Base-by-base conservation (phyloP, 2,329 filamentous ascomycete species). In the Paecilomyces formosus region DNA sequence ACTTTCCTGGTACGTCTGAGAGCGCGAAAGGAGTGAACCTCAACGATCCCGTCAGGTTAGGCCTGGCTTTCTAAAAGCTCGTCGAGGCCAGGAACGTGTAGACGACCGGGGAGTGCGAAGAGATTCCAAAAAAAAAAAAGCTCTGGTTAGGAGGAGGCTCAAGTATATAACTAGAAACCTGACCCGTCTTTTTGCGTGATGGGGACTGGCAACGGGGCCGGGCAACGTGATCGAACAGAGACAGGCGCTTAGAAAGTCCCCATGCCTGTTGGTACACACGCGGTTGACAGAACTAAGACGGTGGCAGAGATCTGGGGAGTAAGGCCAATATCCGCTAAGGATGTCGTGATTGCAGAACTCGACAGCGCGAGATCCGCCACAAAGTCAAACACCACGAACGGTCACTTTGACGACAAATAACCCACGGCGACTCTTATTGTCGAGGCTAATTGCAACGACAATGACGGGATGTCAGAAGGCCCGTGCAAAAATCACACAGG, bases 1-100 rank as follows among this genome's bases (percentile, higher is more conserved):
- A 18, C 3, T 45, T n/a, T 18, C 18, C 7, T 21, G 7, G 11
- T 39, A 4, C 15, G 33, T 39, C 12, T 56, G 35, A 58, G 21
- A 15, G 30, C 22, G 24, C 31, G 33, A 51, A 55, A 39, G 51
- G 53, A 55, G 35, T 35, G 53, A 54, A 49, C 54, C 56, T 50
- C 28, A 49, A 21, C 31, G 21, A 3, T 39, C 50, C 57, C 53
- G 59, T 12, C 39, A 55, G 8, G 53, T 18, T 54, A 57, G 54
- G 33, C 13, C 35, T 39, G 35, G 15, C 35, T 39, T 6, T 35
- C 28, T 5, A 39, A 39, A 6, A 21, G 39, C n/a, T 45, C n/a
- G 30, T 45, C 39, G 15, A 45, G 39, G n/a, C 39, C 39, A 45
- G 39, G 39, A 18, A 18, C n/a, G 18, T 12, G n/a, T 2, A 18